These are phyloP conservation scores for Mollisiaceae sp. DNA, from an alignment of 2,329 filamentous ascomycete genomes.

Conservation along the genomic window DNA sequence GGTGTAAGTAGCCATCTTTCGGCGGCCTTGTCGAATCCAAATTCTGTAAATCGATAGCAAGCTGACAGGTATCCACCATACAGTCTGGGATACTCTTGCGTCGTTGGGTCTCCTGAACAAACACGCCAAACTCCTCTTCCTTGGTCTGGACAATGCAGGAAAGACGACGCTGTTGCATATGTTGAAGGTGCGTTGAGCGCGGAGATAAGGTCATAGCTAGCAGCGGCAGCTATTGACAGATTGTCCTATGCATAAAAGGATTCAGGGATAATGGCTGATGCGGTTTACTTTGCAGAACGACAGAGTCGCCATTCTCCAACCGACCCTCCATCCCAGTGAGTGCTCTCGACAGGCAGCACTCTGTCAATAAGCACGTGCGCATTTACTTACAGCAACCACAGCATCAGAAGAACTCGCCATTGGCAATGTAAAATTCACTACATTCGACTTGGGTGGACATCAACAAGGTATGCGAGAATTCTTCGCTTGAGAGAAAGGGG, in stretches of 20 bases:
- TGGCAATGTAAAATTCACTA: conserved; percentile 92
- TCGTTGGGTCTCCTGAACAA: conserved; percentile 91
- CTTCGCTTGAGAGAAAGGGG: neutral
- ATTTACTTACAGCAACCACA: conserved; percentile 44
- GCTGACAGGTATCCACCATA: conserved; percentile 40
- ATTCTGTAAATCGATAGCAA: conserved; percentile 10
- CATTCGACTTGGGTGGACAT: conserved; percentile 91
- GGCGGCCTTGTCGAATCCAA: neutral
- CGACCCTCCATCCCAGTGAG: conserved; percentile 87
- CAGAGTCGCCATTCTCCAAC: conserved; percentile 87
- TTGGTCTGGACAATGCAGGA: conserved; percentile 91
- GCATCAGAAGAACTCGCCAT: conserved; percentile 92
- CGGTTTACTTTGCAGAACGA: conserved; percentile 68
- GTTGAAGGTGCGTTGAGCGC: conserved; percentile 73
- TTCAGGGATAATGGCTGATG: conserved; percentile 29
- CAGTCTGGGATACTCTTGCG: conserved; percentile 89
- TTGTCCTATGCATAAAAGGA: conserved; percentile 9
- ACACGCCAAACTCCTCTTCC: conserved; percentile 92
- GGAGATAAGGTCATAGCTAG: conserved; percentile 1
- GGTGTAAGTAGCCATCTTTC: conserved; percentile 69
- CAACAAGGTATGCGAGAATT: conserved; percentile 71
- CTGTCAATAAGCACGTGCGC: conserved; percentile 25
- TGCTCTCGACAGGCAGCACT: conserved; percentile 9
- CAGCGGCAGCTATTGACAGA: conserved; percentile 6
- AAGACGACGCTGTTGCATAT: conserved; percentile 95